These are phyloP conservation scores for Nakazawaea wyomingensis DNA, from an alignment of 805 yeast genomes.

Conservation along the genomic window DNA sequence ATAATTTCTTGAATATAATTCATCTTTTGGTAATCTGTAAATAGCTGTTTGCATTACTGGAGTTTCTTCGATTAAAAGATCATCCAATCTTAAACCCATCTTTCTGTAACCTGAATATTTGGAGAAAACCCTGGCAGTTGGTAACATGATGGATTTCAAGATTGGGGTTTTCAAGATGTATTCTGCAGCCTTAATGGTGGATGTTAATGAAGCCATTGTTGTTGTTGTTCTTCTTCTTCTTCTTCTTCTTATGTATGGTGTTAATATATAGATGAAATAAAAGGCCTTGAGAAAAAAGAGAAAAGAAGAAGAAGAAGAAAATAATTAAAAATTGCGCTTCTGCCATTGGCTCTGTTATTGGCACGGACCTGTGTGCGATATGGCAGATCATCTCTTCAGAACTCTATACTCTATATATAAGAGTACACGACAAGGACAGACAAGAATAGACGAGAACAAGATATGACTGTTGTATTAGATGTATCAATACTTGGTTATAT, in stretches of 20 bases:
- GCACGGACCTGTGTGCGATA: too few relatives aligned
- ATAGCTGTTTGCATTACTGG: conserved; percentile 84
- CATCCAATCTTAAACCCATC: conserved; percentile 89
- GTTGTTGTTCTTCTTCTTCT: too few relatives aligned
- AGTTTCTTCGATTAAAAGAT: conserved; percentile 81
- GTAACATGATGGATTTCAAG: conserved; percentile 70
- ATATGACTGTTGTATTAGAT: too few relatives aligned
- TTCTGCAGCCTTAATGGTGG: conserved; percentile 70
- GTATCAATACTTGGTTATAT: too few relatives aligned
- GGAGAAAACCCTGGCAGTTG: conserved; percentile 71
- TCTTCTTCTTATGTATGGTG: too few relatives aligned
- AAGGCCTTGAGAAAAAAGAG: neutral
- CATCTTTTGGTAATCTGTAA: conserved; percentile 78
- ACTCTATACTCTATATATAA: too few relatives aligned
- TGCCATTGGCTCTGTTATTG: neutral
- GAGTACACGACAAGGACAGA: too few relatives aligned
- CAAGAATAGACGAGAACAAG: too few relatives aligned
- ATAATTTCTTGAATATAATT: conserved; percentile 84
- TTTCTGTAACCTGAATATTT: conserved; percentile 88
- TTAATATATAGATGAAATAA: too few relatives aligned
- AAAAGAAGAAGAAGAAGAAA: neutral
- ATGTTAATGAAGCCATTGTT: conserved; percentile 60
- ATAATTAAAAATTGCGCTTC: neutral
- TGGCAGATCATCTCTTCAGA: too few relatives aligned
- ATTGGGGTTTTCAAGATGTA: conserved; percentile 76